Conservation (phyloP, 2,329 filamentous ascomycete genomes). For the Aspergillus eucalypticola region DNA sequence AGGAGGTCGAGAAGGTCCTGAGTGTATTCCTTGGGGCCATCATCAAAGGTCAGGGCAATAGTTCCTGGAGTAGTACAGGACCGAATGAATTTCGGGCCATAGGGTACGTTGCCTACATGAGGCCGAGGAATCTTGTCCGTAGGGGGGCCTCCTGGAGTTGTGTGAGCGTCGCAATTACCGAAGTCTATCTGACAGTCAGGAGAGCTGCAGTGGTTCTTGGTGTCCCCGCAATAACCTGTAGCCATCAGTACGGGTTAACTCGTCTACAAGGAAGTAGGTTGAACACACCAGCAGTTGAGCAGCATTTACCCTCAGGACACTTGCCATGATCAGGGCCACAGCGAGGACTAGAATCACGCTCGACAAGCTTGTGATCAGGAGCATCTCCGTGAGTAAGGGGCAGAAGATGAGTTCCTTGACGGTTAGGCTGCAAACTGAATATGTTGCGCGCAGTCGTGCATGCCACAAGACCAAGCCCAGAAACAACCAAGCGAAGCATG, state of each 20-base stretch:
- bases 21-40: slow-evolving; percentile 65
- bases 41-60: slow-evolving; percentile 67
- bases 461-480: slow-evolving; percentile 15
- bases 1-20: slow-evolving; percentile 63
- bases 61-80: slow-evolving; percentile 54
- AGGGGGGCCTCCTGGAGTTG: slow-evolving; percentile 35
- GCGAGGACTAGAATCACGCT: slow-evolving; percentile 25
- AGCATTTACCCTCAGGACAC: slow-evolving; percentile 40
- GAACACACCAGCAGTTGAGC: slow-evolving; percentile 39
- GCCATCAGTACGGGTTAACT: neutral
- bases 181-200: slow-evolving; percentile 44
- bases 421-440: slow-evolving; percentile 9
- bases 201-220: slow-evolving; percentile 40
- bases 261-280: neutral
- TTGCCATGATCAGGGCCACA: slow-evolving; percentile 39
- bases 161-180: slow-evolving; percentile 41
- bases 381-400: neutral
- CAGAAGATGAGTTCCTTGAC: slow-evolving; percentile 8
- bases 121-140: slow-evolving; percentile 38
- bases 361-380: slow-evolving; percentile 9
- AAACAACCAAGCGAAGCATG: slow-evolving; percentile 17
- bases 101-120: slow-evolving; percentile 38
- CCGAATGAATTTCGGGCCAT: slow-evolving; percentile 38
- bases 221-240: slow-evolving; percentile 42
- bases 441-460: slow-evolving; percentile 18